Percentiles rank a stretch among this genome's conserved stretches.
Evolutionary conservation across 352 stramenopile species (phyloP).

Genomic region (Poterioochromonas sp.): DNA sequence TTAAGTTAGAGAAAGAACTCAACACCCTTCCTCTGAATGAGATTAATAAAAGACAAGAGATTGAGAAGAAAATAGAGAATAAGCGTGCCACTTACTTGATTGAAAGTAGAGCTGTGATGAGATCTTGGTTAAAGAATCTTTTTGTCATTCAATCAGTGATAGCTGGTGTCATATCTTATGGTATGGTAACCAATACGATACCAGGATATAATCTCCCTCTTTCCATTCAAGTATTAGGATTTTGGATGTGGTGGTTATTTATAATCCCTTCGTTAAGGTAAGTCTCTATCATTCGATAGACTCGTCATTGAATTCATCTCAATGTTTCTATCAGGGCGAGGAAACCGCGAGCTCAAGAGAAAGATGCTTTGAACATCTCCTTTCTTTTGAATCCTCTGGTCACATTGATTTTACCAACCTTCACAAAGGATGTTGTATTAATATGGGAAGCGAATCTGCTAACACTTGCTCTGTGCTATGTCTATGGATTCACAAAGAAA

Average conservation of each 20-base stretch:
- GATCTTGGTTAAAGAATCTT: constrained; percentile 46
- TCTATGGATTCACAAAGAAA: background rate
- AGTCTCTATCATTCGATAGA: background rate
- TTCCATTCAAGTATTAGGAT: constrained; percentile 45
- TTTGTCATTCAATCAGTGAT: constrained; percentile 46
- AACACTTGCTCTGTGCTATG: background rate
- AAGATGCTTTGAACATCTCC: constrained; percentile 45
- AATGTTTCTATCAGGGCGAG: constrained; percentile 28
- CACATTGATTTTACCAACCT: constrained; percentile 41
- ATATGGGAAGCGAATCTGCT: background rate
- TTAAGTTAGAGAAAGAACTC: background rate
- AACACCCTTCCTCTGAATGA: constrained; percentile 23
- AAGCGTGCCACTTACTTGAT: constrained; percentile 41
- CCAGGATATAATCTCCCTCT: constrained; percentile 43
- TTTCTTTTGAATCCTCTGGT: constrained; percentile 43
- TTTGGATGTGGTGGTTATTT: constrained; percentile 49
- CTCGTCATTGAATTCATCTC: background rate
- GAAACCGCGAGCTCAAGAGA: constrained; percentile 42
- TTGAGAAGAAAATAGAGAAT: constrained; percentile 38
- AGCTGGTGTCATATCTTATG: constrained; percentile 40
- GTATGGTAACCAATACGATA: constrained; percentile 44
- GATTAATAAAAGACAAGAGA: background rate
- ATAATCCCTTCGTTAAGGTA: constrained; percentile 42
- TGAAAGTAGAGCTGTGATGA: constrained; percentile 45
- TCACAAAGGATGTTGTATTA: constrained; percentile 41